Evolutionary conservation across 148 eudicot genomes (phyloP), one percentile per base, ranked within the genome.

Genomic region (Salicornia ramosissima): DNA sequence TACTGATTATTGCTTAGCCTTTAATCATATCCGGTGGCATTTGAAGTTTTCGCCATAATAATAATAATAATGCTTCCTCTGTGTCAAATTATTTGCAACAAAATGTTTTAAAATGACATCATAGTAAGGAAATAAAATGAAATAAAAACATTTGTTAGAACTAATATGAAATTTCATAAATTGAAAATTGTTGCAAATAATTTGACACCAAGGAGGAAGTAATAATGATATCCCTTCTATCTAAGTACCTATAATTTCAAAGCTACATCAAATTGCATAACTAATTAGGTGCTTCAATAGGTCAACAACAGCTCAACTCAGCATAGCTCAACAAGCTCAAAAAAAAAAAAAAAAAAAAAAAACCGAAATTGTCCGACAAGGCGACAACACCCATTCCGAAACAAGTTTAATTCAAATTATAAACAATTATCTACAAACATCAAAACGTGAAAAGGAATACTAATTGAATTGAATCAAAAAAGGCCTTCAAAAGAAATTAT

Each of bases 311-410:
- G 21, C 8, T 36, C 40, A 30, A 26, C 19, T 18, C 8, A 31
- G 47, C 5, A 57, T 53, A 69, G 33, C 46, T 28, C 26, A 49
- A 43, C 56, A 12, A 63, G 8, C 53, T 25, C 71, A 66, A 74
- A 65, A 64, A 30, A 19, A 31, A 19, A 42, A 65, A 55, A 64
- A 21, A 36, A 10, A 0, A 0, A 1, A 52, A 11, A 30, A 43
- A 46, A 46, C 31, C 11, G 42, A 45, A 7, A 70, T 40, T 12
- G 6, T 11, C 43, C 55, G 25, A 56, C n/a, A n/a, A n/a, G n/a
- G n/a, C n/a, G n/a, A n/a, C n/a, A n/a, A n/a, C n/a, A n/a, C n/a
- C 29, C 1, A 74, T 8, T 56, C 64, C 12, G 25, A 65, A 42
- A 73, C 18, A 65, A 58, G 3, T 28, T 65, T 12, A 56, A 66